Base-by-base conservation (phyloP, 2,329 filamentous ascomycete species). In the Paraconiothyrium sp. region DNA sequence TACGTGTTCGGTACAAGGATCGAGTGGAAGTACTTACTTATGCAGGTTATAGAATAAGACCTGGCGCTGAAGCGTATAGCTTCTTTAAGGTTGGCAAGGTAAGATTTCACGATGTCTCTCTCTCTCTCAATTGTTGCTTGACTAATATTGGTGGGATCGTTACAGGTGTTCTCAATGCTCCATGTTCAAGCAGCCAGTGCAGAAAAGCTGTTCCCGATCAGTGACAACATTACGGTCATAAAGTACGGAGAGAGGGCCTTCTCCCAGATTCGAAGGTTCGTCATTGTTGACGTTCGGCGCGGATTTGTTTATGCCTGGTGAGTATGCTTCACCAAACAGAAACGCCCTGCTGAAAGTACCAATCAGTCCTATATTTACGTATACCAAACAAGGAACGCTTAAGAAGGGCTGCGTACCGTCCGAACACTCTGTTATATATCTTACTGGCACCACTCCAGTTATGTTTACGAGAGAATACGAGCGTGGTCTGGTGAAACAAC, bases 341-440 rank as follows among this genome's bases (percentile, higher is more conserved):
- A n/a, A n/a, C n/a, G n/a, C n/a, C n/a, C n/a, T 41, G 8, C 57
- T 59, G 14, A 59, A 8, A 2, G 24, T 3, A 14, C 13, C n/a
- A n/a, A n/a, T n/a, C 13, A 83, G 81, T 14, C 73, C 77, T 0
- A 78, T 84, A 11, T 72, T 67, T 4, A 83, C 81, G 0, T 83
- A 84, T 54, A 59, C 71, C 4, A 64, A 68, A 1, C 68, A 75
- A 27, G 81, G 78, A 0, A 69, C 79, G 1, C 62, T 67, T 0
- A 83, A 83, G 55, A 54, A 16, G 1, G 78, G 78, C 0, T 74
- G 82, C 4, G 66, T 76, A 30, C 57, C 73, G 4, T 56, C 58
- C 2, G 76, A 78, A 11, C 82, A 83, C 64, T 70, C 81, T 0
- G 65, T 81, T 3, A 72, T 83, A 4, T 76, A 81, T 56, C 54